Percentiles rank a stretch among this genome's conserved stretches.
Conservation (phyloP, 2,329 filamentous ascomycete genomes). For the Beauveria caledonica region DNA sequence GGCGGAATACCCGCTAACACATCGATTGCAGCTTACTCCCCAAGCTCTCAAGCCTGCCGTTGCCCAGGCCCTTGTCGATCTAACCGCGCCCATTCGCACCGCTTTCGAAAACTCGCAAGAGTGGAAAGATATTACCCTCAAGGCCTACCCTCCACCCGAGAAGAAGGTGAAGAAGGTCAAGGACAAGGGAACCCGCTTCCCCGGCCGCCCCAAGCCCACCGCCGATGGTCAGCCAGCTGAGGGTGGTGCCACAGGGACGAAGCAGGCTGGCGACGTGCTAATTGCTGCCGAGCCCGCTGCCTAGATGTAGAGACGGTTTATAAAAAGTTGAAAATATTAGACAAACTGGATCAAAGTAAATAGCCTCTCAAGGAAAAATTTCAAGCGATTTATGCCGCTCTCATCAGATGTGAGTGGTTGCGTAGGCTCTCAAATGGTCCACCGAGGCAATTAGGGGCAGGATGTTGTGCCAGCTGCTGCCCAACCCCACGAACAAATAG, state of each 20-base stretch:
- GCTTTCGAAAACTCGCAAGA: conserved; percentile 63
- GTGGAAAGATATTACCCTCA: conserved; percentile 62
- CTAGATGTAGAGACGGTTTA: not conserved
- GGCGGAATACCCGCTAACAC: not conserved
- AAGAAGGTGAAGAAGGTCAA: conserved; percentile 73
- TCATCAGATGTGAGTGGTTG: not conserved
- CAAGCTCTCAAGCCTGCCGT: conserved; percentile 84
- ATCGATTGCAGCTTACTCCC: conserved; percentile 52
- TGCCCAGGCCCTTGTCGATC: conserved; percentile 59
- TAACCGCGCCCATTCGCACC: conserved; percentile 70
- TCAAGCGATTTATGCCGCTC: not conserved
- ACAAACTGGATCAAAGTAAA: not conserved
- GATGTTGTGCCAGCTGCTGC: not conserved
- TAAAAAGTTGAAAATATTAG: not conserved
- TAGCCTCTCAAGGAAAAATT: not conserved
- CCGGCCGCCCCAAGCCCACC: conserved; percentile 28
- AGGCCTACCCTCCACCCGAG: conserved; percentile 69
- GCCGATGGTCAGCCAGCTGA: not conserved
- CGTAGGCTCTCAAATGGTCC: not conserved
- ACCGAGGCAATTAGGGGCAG: not conserved
- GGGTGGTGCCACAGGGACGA: not conserved
- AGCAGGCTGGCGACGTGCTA: not conserved
- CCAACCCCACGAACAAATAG: too few species aligned
- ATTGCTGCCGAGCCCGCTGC: not conserved
- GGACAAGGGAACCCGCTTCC: conserved; percentile 62